Evolutionary conservation across 441 rosid species (phyloP), one percentile per base, ranked within the genome.

Genomic region (Eruca vesicaria): DNA sequence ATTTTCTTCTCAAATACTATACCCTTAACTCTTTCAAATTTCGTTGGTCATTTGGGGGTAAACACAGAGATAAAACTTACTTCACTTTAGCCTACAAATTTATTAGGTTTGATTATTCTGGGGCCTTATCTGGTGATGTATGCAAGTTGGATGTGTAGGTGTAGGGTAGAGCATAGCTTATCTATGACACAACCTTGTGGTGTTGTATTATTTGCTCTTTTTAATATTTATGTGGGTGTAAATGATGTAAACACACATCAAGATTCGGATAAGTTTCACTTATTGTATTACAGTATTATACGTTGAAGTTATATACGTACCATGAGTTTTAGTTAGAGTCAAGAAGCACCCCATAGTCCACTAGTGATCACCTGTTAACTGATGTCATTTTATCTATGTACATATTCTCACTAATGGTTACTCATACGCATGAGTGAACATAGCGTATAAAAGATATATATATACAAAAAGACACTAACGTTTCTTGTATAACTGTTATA

Each of bases 161-260:
- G 80, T 57, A 65, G 38, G 65, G 78, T 74, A 11, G 60, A 58
- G 62, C 23, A 28, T 14, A 63, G 38, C 72, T 71, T 71, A 71
- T 57, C 72, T 65, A 35, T 57, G 48, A 65, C 18, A 71, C 19
- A 58, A 56, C 71, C 41, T 76, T 76, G 79, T 77, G 80, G 80
- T 77, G 35, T 71, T 77, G 33, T 64, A 65, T 71, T 77, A 57
- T 65, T 65, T 65, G n/a, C 28, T 11, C 19, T 58, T 55, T 71
- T 23, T 3, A 19, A 77, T 65, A 77, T 65, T 14, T 71, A 3
- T 64, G 75, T 70, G 80, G 75, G 62, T 64, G 71, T 64, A 64
- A 76, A 76, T 56, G 41, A 56, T 31, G 66, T 43, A 63, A 76
- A 20, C 71, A 76, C 66, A 76, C 66, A 56, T 70, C 75, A 67